These are phyloP conservation scores for Penicillium rolfsii DNA, from an alignment of 2,329 filamentous ascomycete species.

Conservation along the genomic window DNA sequence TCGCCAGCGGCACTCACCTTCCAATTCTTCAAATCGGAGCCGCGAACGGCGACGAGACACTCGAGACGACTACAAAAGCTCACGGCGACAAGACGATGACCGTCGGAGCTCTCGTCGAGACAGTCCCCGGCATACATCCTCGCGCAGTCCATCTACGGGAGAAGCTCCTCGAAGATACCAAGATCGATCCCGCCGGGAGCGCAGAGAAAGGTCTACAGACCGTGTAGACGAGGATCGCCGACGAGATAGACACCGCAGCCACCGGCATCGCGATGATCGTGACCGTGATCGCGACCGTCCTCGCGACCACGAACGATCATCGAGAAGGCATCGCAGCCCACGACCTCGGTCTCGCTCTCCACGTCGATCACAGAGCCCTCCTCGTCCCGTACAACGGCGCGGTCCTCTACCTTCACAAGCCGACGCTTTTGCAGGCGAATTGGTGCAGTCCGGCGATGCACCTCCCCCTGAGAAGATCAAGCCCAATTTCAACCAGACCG, in stretches of 20 bases:
- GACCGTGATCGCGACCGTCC: conserved; percentile 27
- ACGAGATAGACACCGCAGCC: conserved; percentile 34
- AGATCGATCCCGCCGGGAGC: conserved; percentile 28
- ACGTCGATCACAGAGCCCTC: conserved; percentile 32
- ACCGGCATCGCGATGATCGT: conserved; percentile 33
- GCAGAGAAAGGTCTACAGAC: conserved; percentile 30
- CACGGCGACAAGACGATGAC: conserved; percentile 31
- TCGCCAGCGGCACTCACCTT: conserved; percentile 29
- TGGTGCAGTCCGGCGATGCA: conserved; percentile 31
- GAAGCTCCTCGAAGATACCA: conserved; percentile 27
- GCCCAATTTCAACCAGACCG: conserved; percentile 81
- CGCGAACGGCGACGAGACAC: conserved; percentile 29
- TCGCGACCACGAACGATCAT: conserved; percentile 29
- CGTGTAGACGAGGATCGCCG: conserved; percentile 31
- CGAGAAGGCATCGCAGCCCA: conserved; percentile 29
- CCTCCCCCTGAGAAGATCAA: conserved; percentile 65
- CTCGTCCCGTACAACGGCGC: conserved; percentile 38
- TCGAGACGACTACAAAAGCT: conserved; percentile 30
- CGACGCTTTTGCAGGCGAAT: conserved; percentile 47
- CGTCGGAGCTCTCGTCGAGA: conserved; percentile 35
- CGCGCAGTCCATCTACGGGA: conserved; percentile 34
- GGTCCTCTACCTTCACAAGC: conserved; percentile 52
- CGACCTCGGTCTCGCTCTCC: conserved; percentile 36
- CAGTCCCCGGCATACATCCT: conserved; percentile 28
- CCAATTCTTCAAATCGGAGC: conserved; percentile 27